Evolutionary conservation across 2,329 filamentous ascomycete species (phyloP).

Genomic region (Phaeoacremonium minimum): DNA sequence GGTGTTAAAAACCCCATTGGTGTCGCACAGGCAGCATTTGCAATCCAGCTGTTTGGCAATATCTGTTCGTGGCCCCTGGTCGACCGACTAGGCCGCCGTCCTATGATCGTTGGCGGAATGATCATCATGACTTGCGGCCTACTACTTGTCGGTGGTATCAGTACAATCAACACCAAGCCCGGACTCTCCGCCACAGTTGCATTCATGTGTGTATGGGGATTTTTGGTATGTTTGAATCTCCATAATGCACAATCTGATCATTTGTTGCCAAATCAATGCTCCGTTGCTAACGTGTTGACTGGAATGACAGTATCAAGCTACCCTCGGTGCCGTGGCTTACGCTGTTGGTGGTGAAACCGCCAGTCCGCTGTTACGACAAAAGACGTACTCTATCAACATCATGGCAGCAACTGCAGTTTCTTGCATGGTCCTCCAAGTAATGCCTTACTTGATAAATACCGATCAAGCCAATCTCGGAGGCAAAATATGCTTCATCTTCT

Average conservation of each 20-base stretch:
- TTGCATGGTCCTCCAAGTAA: conserved; percentile 20
- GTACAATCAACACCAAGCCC: conserved; percentile 16
- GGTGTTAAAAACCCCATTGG: conserved; percentile 20
- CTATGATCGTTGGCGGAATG: conserved; percentile 20
- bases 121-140: conserved; percentile 19
- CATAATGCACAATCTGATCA: background rate
- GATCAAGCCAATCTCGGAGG: conserved; percentile 24
- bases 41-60: conserved; percentile 22
- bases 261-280: background rate
- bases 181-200: conserved; percentile 17
- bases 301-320: conserved; percentile 17
- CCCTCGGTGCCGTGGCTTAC: conserved; percentile 22
- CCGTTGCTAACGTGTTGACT: background rate
- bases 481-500: conserved; percentile 26
- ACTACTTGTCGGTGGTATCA: conserved; percentile 23
- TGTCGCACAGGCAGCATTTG: conserved; percentile 20
- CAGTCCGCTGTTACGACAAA: conserved; percentile 21
- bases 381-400: conserved; percentile 26
- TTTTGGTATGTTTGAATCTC: conserved; percentile 7
- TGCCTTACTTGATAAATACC: conserved; percentile 23
- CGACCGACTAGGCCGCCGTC: conserved; percentile 21
- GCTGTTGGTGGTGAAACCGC: conserved; percentile 23
- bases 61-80: conserved; percentile 22
- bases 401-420: conserved; percentile 22
- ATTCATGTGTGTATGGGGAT: conserved; percentile 21